phyloP scores from a whole-genome alignment of 2,329 filamentous ascomycete genomes.

The Diatrype stigma region DNA sequence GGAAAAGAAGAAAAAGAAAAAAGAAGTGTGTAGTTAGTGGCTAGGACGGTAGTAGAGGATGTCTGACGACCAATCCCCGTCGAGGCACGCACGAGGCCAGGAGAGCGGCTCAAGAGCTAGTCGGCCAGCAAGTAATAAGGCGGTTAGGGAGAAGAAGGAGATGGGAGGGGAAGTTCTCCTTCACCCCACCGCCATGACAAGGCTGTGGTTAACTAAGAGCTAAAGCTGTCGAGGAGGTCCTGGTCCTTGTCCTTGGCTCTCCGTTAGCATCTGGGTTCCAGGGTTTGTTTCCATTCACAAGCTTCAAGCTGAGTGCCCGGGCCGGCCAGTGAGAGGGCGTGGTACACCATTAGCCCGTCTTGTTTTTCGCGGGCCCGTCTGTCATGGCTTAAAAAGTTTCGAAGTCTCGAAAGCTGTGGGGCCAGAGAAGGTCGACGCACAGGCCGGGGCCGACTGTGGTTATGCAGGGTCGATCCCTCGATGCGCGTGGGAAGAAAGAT shows the following conservation, averaged over 20 bases:
- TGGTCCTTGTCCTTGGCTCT: conserved; percentile 21
- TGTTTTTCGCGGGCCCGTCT: conserved; percentile 19
- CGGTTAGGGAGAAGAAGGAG: conserved; percentile 1
- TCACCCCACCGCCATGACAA: conserved; percentile 26
- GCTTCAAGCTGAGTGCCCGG: conserved; percentile 20
- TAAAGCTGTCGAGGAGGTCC: conserved; percentile 21
- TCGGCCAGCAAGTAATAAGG: neutral
- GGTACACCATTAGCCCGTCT: conserved; percentile 18
- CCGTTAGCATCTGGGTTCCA: conserved; percentile 19
- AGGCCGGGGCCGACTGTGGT: conserved; percentile 21
- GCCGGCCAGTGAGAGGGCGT: conserved; percentile 23
- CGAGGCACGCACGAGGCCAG: conserved; percentile 10
- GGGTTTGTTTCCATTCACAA: conserved; percentile 15
- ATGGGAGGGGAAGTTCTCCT: conserved; percentile 24
- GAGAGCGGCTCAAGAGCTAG: conserved; percentile 23
- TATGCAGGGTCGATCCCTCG: conserved; percentile 30
- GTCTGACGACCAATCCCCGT: conserved; percentile 5
- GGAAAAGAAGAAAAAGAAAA: neutral
- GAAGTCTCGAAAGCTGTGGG: conserved; percentile 11
- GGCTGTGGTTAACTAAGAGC: conserved; percentile 28
- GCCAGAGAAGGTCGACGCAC: conserved; percentile 19
- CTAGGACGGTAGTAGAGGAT: conserved; percentile 6
- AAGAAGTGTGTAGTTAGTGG: neutral
- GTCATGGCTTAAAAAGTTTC: conserved; percentile 16
- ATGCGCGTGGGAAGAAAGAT: conserved; percentile 18